Evolutionary conservation across 2,329 filamentous ascomycete genomes (phyloP).

Genomic region (Ustilaginoidea virens): DNA sequence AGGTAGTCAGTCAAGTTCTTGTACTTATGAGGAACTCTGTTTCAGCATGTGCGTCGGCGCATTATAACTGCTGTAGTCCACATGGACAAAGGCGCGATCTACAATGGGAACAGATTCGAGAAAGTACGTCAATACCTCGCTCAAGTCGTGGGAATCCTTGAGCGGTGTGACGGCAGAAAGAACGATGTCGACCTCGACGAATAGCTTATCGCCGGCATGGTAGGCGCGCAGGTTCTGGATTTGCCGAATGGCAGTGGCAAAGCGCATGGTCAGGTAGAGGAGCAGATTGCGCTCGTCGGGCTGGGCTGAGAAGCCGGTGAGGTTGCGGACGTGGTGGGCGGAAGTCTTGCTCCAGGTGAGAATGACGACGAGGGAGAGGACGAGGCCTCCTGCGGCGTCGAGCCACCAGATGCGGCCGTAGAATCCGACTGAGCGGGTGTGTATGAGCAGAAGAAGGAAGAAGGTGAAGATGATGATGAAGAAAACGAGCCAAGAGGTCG

Average conservation of each 20-base stretch:
- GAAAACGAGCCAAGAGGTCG: too few relatives aligned
- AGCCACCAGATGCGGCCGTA: slow-evolving; percentile 72
- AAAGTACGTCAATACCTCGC: slow-evolving; percentile 67
- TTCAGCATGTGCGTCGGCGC: slow-evolving; percentile 42
- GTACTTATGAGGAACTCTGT: slow-evolving; percentile 8
- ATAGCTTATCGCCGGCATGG: slow-evolving; percentile 72
- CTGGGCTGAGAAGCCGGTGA: slow-evolving; percentile 63
- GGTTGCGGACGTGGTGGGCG: slow-evolving; percentile 61
- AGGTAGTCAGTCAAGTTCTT: not conserved
- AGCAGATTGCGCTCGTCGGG: slow-evolving; percentile 74
- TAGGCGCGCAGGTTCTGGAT: slow-evolving; percentile 79
- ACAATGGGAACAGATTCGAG: slow-evolving; percentile 72
- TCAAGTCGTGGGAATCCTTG: slow-evolving; percentile 67
- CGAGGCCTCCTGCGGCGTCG: slow-evolving; percentile 61
- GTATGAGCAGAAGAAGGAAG: not conserved
- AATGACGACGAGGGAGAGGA: slow-evolving; percentile 68
- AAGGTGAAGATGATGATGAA: too few relatives aligned
- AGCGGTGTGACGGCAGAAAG: slow-evolving; percentile 61
- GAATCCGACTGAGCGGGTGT: slow-evolving; percentile 40
- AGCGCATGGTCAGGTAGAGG: slow-evolving; percentile 85
- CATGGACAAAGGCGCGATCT: slow-evolving; percentile 54
- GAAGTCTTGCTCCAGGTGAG: slow-evolving; percentile 64
- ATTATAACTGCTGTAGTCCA: slow-evolving; percentile 48
- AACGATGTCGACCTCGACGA: slow-evolving; percentile 70
- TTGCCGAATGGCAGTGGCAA: slow-evolving; percentile 72